Conservation (phyloP, 2,329 filamentous ascomycete species). For the Lizonia empirigonia region DNA sequence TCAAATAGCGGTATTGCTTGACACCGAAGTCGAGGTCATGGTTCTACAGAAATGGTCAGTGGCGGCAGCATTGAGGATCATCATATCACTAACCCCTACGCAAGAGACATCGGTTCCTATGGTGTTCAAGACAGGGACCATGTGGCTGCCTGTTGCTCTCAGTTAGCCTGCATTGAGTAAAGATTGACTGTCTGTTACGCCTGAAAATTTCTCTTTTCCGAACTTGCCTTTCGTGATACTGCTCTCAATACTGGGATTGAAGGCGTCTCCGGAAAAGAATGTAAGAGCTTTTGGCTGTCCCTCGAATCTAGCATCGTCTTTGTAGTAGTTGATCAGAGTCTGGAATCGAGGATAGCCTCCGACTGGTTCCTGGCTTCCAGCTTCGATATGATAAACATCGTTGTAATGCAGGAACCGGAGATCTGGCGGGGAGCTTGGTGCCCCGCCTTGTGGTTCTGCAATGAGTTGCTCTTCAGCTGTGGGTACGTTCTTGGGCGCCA, state of each 20-base stretch:
- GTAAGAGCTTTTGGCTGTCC: constrained; percentile 72
- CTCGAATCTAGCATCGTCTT: constrained; percentile 63
- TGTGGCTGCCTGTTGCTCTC: constrained; percentile 67
- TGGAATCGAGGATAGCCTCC: constrained; percentile 84
- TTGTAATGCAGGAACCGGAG: constrained; percentile 89
- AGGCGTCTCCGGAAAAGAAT: constrained; percentile 89
- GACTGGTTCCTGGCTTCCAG: constrained; percentile 76
- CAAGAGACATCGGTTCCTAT: constrained; percentile 81
- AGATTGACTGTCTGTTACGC: background rate
- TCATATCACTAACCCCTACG: constrained; percentile 67
- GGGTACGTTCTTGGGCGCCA: constrained; percentile 34
- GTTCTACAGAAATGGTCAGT: constrained; percentile 60
- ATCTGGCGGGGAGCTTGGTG: constrained; percentile 62
- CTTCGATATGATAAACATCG: constrained; percentile 89
- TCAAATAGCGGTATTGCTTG: constrained; percentile 74
- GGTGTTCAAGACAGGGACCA: constrained; percentile 82
- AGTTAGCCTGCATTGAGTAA: background rate
- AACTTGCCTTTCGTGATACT: constrained; percentile 78
- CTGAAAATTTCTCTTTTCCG: background rate
- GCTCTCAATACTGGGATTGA: constrained; percentile 88
- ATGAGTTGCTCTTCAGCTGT: constrained; percentile 46
- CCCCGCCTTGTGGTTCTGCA: constrained; percentile 51
- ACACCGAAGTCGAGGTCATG: constrained; percentile 94
- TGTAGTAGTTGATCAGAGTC: constrained; percentile 76
- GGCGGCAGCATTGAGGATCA: background rate